Evolutionary conservation across 305 asterid genomes (phyloP).

Genomic region (Fraxinus ornus): DNA sequence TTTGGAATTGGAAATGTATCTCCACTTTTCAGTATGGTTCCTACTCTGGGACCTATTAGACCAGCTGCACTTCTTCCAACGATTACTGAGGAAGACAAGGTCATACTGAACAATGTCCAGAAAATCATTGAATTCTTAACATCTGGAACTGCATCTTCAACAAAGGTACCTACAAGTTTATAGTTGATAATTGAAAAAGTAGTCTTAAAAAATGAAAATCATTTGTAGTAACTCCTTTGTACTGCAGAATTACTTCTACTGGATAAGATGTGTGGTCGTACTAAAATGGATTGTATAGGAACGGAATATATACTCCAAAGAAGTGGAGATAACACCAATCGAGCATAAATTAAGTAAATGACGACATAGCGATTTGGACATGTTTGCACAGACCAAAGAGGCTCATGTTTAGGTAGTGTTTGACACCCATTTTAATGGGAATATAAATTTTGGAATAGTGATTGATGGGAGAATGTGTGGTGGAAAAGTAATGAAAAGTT

Average conservation of each 20-base stretch:
- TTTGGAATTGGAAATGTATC: slow-evolving; percentile 66
- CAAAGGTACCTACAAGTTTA: slow-evolving; percentile 50
- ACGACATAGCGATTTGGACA: background rate
- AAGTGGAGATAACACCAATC: background rate
- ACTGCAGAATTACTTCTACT: background rate
- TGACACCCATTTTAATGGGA: too few relatives aligned
- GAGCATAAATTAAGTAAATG: background rate
- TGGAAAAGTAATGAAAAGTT: too few relatives aligned
- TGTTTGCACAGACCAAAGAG: background rate
- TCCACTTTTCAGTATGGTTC: slow-evolving; percentile 86
- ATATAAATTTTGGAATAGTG: too few relatives aligned
- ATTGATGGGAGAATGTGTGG: too few relatives aligned
- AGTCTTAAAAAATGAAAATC: background rate
- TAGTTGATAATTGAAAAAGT: background rate
- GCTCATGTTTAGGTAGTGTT: background rate
- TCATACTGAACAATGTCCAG: slow-evolving; percentile 87
- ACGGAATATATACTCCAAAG: background rate
- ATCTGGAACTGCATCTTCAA: slow-evolving; percentile 58
- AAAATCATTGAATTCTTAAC: slow-evolving; percentile 69
- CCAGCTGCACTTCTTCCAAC: slow-evolving; percentile 88
- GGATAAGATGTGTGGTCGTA: background rate
- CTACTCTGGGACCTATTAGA: slow-evolving; percentile 72
- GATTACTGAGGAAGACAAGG: slow-evolving; percentile 80
- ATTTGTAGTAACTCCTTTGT: background rate
- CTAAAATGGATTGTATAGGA: background rate